Evolutionary conservation across 108 stramenopile genomes (phyloP), one percentile per base, ranked within the genome.

Genomic region (Cyclotella baltica): DNA sequence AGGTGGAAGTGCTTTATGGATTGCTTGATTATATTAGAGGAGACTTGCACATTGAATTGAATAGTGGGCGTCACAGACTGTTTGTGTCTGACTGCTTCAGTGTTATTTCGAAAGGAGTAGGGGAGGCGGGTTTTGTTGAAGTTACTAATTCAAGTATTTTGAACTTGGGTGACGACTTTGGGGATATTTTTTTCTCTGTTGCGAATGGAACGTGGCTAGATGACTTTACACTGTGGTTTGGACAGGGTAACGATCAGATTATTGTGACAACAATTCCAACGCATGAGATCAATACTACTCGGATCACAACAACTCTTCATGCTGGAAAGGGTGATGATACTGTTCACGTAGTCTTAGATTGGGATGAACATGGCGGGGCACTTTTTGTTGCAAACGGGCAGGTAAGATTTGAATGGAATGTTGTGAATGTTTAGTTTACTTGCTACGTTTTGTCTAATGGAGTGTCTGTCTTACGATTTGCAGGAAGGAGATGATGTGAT

Each of bases 341-440:
- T 15, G 35, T 83, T n/a, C 73, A 38, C 30, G 63, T 83, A 0
- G 36, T 36, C 25, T 27, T 83, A 30, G 50, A 78, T 25, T 67
- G 47, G 9, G 58, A 31, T n/a, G 65, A 64, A 1, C 28, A 75
- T 37, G 34, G n/a, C 23, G 57, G 37, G 2, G 46, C 77, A 13
- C 53, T 83, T 16, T 78, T 83, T 58, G 59, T 78, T 67, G 83
- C 67, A 4, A 78, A 83, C 51, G 81, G 81, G 15, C 81, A 82
- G 68, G 47, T 31, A 15, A 43, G 46, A n/a, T n/a, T n/a, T n/a
- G n/a, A n/a, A n/a, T n/a, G n/a, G n/a, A n/a, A n/a, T n/a, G n/a
- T n/a, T n/a, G n/a, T n/a, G n/a, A n/a, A n/a, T n/a, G n/a, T n/a
- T n/a, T n/a, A n/a, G n/a, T n/a, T n/a, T n/a, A n/a, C n/a, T n/a